A percentile compares a stretch with the other conserved stretches of the same genome.
Conservation (phyloP, 306 rosid genomes). For the Prunus padus region DNA sequence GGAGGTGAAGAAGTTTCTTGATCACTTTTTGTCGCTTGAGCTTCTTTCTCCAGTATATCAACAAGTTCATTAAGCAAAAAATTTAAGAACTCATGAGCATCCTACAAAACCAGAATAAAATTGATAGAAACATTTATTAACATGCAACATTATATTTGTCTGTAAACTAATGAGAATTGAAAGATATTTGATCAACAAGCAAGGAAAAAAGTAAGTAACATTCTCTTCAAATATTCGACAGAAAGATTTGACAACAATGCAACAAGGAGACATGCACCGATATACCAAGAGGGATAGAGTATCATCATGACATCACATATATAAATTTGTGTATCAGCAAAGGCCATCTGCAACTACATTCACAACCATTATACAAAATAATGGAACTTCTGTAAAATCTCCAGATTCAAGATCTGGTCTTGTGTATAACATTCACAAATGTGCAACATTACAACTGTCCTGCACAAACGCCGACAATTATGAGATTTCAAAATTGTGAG, state of each 20-base stretch:
- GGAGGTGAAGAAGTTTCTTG: conserved; percentile 71
- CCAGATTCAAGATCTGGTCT: not conserved
- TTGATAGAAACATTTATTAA: conserved; percentile 6
- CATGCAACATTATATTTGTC: not conserved
- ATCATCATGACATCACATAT: not conserved
- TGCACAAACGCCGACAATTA: not conserved
- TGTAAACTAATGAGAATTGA: not conserved
- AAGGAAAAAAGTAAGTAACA: not conserved
- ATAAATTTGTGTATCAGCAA: not conserved
- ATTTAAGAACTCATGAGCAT: conserved; percentile 98
- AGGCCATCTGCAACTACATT: not conserved
- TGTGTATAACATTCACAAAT: not conserved
- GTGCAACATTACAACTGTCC: not conserved
- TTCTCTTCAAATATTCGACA: not conserved
- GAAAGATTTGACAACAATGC: not conserved
- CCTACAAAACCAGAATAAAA: conserved; percentile 54
- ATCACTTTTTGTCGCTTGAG: conserved; percentile 74
- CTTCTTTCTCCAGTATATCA: conserved; percentile 97
- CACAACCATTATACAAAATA: not conserved
- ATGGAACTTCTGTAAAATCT: not conserved
- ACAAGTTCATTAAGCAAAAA: conserved; percentile 97
- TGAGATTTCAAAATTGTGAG: not conserved
- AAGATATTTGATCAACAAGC: not conserved
- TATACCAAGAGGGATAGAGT: not conserved
- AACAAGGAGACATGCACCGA: conserved; percentile 8